Evolutionary conservation across 371 early-diverging fungal species (phyloP), one percentile per base, ranked within the genome.

Genomic region (Rhizomucor pusillus): DNA sequence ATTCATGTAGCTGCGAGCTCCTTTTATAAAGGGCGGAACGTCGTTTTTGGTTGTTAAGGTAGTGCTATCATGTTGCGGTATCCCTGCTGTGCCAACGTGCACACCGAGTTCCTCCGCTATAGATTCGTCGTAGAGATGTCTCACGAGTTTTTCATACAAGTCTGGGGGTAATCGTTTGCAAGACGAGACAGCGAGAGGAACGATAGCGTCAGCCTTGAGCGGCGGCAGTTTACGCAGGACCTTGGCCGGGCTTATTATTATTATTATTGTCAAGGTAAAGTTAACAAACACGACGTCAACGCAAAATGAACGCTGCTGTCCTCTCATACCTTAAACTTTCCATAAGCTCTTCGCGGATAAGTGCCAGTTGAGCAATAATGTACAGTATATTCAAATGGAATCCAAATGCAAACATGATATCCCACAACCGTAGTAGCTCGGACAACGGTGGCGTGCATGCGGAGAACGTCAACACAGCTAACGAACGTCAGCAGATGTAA

Each of bases 401-500:
- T 5, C 98, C 98, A 66, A 82, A 91, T 0, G 94, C 90, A 55
- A 97, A 74, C 62, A 90, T 77, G 54, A 91, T 89, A 65, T 97
- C 98, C 98, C 98, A 97, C 23, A 97, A 79, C 33, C 82, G 69
- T 36, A 95, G 71, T 0, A 90, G 77, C 67, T 95, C 86, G 19
- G 82, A 75, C 51, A 95, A 67, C 36, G 98, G 96, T 0, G 91
- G 93, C 1, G 89, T 89, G 63, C 92, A 90, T 12, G 95, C 95
- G 45, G 85, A 88, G 45, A 97, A 84, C 2, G 98, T 94, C 82
- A 95, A 81, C 13, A 95, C 85, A n/a, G 91, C 92, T 93, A 52
- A 24, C 49, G 20, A 22, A 24, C 3, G 14, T 14, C 12, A 47
- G 19, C 12, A 43, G 50, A 37, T 1, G 22, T 46, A 29, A 35